These are phyloP conservation scores for Ganoderma lucidum DNA, from an alignment of 1,284 basidiomycete species.

Conservation along the genomic window DNA sequence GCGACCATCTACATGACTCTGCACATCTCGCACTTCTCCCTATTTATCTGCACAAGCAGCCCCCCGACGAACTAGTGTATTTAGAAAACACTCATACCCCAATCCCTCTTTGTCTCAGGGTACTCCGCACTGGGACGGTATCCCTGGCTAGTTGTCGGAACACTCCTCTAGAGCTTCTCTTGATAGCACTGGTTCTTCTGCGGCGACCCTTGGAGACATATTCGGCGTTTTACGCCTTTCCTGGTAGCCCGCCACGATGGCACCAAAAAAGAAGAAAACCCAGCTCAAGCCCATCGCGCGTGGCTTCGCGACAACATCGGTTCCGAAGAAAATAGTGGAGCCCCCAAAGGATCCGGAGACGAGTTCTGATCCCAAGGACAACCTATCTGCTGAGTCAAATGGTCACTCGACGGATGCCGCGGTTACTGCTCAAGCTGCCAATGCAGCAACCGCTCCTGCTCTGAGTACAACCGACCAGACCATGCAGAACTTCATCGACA, in stretches of 20 bases:
- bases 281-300: slow-evolving; percentile 79
- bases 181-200: neutral
- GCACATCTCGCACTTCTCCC: slow-evolving; percentile 7
- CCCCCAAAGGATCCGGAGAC: slow-evolving; percentile 36
- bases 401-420: slow-evolving; percentile 13
- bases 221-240: slow-evolving; percentile 23
- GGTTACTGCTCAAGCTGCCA: neutral
- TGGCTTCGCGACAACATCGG: slow-evolving; percentile 90
- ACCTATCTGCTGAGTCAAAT: slow-evolving; percentile 8
- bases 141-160: neutral
- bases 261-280: slow-evolving; percentile 91
- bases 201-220: neutral
- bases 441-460: slow-evolving; percentile 10
- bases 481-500: slow-evolving; percentile 78
- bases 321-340: slow-evolving; percentile 78
- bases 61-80: slow-evolving; percentile 20
- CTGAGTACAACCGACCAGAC: slow-evolving; percentile 48
- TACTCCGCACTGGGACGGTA: neutral
- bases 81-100: slow-evolving; percentile 7
- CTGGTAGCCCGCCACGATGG: slow-evolving; percentile 40
- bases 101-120: neutral
- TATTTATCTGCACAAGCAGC: slow-evolving; percentile 31
- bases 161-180: neutral
- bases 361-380: slow-evolving; percentile 17
- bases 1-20: slow-evolving; percentile 31